A percentile compares a stretch with the other conserved stretches of the same genome.
Conservation (phyloP, 495 filamentous ascomycete genomes). For the Elasticomyces elasticus region DNA sequence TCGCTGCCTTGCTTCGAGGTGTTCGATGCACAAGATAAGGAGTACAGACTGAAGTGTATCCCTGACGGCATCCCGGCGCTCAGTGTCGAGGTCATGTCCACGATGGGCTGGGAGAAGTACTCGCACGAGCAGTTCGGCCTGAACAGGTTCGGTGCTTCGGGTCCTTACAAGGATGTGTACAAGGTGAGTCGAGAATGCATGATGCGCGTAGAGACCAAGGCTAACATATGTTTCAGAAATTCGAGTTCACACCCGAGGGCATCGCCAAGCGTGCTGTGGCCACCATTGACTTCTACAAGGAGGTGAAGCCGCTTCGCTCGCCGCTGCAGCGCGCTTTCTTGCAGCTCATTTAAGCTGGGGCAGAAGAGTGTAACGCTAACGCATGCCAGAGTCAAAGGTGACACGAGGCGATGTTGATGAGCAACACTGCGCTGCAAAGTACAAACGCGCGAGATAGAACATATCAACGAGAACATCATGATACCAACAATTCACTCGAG, state of each 20-base stretch:
- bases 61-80: constrained; percentile 90
- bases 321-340: constrained; percentile 90
- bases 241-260: constrained; percentile 96
- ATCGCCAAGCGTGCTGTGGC: constrained; percentile 85
- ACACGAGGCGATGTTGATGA: not conserved
- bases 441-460: not conserved
- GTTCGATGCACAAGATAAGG: constrained; percentile 88
- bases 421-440: not conserved
- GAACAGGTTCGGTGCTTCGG: constrained; percentile 94
- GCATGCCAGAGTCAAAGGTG: not conserved
- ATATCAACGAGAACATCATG: not conserved
- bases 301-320: constrained; percentile 72
- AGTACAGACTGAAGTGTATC: constrained; percentile 81
- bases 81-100: constrained; percentile 90
- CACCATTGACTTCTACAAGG: constrained; percentile 97
- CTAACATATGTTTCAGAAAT: constrained; percentile 55
- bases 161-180: constrained; percentile 96
- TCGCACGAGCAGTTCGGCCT: constrained; percentile 98
- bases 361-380: not conserved
- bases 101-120: constrained; percentile 94
- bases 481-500: too few relatives aligned
- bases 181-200: constrained; percentile 47
- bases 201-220: not conserved
- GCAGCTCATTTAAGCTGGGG: constrained; percentile 59
- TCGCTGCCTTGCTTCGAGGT: constrained; percentile 96